Base-by-base conservation (phyloP, 1,284 basidiomycete species). In the Pterulicium gracile region DNA sequence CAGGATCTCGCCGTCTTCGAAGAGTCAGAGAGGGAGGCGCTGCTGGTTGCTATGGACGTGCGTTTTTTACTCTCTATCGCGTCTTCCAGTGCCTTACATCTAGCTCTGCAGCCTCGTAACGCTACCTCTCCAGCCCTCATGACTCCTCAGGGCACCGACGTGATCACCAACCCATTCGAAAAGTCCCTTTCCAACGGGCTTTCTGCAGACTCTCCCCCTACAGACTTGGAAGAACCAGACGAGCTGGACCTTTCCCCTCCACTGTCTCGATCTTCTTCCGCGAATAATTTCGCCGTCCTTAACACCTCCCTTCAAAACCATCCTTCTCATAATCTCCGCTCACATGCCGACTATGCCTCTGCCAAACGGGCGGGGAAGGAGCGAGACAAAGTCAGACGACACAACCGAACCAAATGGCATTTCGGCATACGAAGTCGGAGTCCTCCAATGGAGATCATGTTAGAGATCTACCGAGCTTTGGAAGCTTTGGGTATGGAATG, bases 371-470 rank as follows among this genome's bases (percentile, higher is more conserved):
- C 55, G 51, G 50, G 56, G 55, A 50, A 72, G 67, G 56, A 32
- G 23, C 22, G 76, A 82, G 58, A 81, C 80, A 68, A 81, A 77
- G 55, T 21, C 10, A 12, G 42, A 19, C 5, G 42, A 13, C 75
- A 77, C 51, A 78, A 79, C 53, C 73, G 77, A 51, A 87, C 85
- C 12, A 86, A 85, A 58, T 98, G 96, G 96, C 96, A 98, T 63
- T 98, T 98, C 60, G 95, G 96, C 3, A 98, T 98, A 40, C 78
- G 95, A 27, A 93, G 89, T 54, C 77, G 93, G 48, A 92, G 87
- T 49, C 92, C 93, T 40, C 95, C 95, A 17, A 96, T 98, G 91
- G 95, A 98, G 63, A 95, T 98, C 40, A 97, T 98, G 94, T 70
- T 97, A 19, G 95, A 98, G 72, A 96, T 98, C 48, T 98, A 98